Conservation (phyloP, 1,139 yeast genomes). For the Zygotorulaspora mrakii region DNA sequence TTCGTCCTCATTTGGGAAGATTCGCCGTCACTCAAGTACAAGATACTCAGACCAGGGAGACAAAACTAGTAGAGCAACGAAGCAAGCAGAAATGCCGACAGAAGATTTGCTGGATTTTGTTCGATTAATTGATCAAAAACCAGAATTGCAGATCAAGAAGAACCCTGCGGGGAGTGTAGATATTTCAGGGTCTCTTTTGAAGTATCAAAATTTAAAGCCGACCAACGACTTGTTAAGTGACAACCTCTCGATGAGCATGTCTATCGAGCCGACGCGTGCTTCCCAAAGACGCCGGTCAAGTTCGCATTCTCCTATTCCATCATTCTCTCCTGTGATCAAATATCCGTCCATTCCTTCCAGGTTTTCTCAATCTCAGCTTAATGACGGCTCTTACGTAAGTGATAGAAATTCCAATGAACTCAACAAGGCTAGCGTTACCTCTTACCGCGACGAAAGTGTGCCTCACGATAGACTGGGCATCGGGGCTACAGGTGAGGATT, state of each 20-base stretch:
- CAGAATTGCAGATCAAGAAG: conserved; percentile 49
- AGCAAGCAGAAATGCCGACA: conserved; percentile 29
- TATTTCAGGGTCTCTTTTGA: conserved; percentile 42
- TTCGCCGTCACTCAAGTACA: conserved; percentile 40
- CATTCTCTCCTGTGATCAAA: conserved; percentile 38
- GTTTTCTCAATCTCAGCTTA: conserved; percentile 37
- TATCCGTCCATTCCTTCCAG: conserved; percentile 45
- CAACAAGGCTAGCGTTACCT: conserved; percentile 17
- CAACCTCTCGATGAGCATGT: conserved; percentile 39
- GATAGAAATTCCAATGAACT: conserved; percentile 25
- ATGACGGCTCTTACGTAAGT: conserved; percentile 28
- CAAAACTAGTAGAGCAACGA: conserved; percentile 17
- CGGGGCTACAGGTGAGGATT: conserved; percentile 5
- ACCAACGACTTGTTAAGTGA: conserved; percentile 45
- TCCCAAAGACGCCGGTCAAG: conserved; percentile 25
- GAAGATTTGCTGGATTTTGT: conserved; percentile 82
- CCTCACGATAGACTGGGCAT: conserved; percentile 8
- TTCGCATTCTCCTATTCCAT: conserved; percentile 33
- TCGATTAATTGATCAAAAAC: conserved; percentile 70
- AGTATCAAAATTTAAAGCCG: conserved; percentile 46
- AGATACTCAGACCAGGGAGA: conserved; percentile 36
- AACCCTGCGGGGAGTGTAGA: conserved; percentile 31
- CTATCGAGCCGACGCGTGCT: conserved; percentile 35
- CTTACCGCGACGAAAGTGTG: conserved; percentile 24
- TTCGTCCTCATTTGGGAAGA: conserved; percentile 40